A percentile compares a stretch with the other conserved stretches of the same genome.
phyloP scores from a whole-genome alignment of 495 filamentous ascomycete genomes.

The Penicillium waksmanii region DNA sequence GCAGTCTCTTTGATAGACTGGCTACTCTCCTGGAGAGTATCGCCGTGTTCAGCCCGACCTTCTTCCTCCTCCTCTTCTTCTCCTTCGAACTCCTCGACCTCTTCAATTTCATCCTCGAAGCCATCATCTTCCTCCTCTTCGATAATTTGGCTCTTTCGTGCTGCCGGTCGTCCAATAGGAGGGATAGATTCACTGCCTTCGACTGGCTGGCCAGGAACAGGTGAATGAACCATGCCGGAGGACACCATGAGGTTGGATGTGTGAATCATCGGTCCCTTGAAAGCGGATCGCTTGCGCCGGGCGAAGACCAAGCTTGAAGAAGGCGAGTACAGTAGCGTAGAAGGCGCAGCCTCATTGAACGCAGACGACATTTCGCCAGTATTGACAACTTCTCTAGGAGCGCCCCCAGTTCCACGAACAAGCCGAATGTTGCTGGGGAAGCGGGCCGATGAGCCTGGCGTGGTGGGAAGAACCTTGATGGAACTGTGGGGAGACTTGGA shows the following conservation, averaged over 20 bases:
- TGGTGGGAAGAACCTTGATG: slow-evolving; percentile 92
- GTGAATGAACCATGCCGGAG: slow-evolving; percentile 39
- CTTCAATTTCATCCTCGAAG: slow-evolving; percentile 65
- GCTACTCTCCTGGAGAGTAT: slow-evolving; percentile 7
- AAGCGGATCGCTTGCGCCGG: slow-evolving; percentile 83
- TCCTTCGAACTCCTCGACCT: slow-evolving; percentile 69
- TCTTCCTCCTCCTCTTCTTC: slow-evolving; percentile 26
- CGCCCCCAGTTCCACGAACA: slow-evolving; percentile 61
- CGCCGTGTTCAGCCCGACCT: slow-evolving; percentile 10
- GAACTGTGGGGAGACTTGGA: slow-evolving; percentile 82
- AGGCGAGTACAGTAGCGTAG: slow-evolving; percentile 49
- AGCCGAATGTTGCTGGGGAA: slow-evolving; percentile 90
- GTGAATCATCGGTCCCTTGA: slow-evolving; percentile 81
- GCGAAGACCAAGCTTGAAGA: slow-evolving; percentile 80
- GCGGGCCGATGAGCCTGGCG: slow-evolving; percentile 69
- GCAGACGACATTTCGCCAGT: slow-evolving; percentile 34
- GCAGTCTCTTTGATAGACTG: slow-evolving; percentile 15
- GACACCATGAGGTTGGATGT: slow-evolving; percentile 52
- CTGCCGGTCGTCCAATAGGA: slow-evolving; percentile 62
- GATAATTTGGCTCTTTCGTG: slow-evolving; percentile 64
- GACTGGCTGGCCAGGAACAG: slow-evolving; percentile 40
- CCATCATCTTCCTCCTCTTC: slow-evolving; percentile 87
- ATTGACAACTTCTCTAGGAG: slow-evolving; percentile 34
- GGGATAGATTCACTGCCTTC: slow-evolving; percentile 49
- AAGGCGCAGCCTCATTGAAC: slow-evolving; percentile 45